Percentiles rank a stretch among this genome's conserved stretches.
Conservation (phyloP, 164 flowering plant genomes). For the Chloranthus sessilifolius region DNA sequence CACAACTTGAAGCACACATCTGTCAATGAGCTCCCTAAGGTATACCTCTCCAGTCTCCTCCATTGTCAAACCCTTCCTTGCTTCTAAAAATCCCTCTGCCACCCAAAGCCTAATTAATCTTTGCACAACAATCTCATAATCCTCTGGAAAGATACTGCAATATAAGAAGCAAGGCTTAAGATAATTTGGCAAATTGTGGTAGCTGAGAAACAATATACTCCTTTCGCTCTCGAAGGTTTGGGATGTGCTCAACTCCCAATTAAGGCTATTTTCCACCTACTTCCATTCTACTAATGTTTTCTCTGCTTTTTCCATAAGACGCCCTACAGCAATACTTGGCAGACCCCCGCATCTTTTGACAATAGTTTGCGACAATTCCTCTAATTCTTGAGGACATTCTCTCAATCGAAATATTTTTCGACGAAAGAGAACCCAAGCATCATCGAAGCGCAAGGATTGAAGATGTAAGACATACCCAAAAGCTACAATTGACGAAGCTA, state of each 20-base stretch:
- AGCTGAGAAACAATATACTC: constrained; percentile 5
- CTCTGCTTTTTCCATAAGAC: constrained; percentile 5
- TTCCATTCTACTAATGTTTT: constrained; percentile 11
- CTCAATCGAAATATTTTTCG: constrained; percentile 2
- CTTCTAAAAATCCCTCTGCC: constrained; percentile 21
- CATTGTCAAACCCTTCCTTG: not conserved
- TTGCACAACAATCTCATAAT: constrained; percentile 4
- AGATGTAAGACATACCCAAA: not conserved
- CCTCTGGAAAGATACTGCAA: constrained; percentile 17
- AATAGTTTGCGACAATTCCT: not conserved
- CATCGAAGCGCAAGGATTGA: not conserved
- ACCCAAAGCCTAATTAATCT: constrained; percentile 18
- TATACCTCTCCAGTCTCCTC: constrained; percentile 10
- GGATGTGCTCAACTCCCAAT: constrained; percentile 9
- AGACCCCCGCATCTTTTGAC: constrained; percentile 20
- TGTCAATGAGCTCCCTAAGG: constrained; percentile 5
- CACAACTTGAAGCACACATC: too few relatives aligned
- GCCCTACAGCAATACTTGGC: constrained; percentile 17
- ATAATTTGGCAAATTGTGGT: constrained; percentile 8
- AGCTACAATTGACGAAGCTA: constrained; percentile 28
- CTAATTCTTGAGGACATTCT: not conserved
- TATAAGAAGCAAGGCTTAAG: constrained; percentile 22
- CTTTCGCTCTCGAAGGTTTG: constrained; percentile 1
- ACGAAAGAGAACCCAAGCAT: constrained; percentile 5
- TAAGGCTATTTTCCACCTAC: not conserved